A percentile compares a stretch with the other conserved stretches of the same genome.
These are phyloP conservation scores for Juncus inflexus DNA, from an alignment of 176 grass and related monocot species.

Conservation along the genomic window DNA sequence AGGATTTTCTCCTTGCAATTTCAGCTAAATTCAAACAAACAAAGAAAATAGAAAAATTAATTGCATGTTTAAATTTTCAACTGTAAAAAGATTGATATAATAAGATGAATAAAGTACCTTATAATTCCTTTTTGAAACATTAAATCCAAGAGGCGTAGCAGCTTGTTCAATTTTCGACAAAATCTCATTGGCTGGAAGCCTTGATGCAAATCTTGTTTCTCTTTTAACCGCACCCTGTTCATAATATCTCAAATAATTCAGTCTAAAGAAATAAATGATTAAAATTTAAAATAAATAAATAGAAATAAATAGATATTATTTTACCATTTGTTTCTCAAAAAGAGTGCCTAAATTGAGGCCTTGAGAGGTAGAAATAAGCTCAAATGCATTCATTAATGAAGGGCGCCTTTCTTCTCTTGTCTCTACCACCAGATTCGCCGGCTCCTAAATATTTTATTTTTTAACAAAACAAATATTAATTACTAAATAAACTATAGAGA, in stretches of 20 bases:
- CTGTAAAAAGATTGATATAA: background rate
- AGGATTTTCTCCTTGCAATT: conserved; percentile 84
- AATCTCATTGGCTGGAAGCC: conserved; percentile 89
- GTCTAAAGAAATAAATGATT: conserved; percentile 8
- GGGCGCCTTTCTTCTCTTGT: conserved; percentile 61
- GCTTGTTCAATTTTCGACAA: conserved; percentile 87
- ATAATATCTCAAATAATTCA: background rate
- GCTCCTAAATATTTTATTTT: conserved; percentile 36
- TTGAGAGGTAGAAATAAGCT: conserved; percentile 93
- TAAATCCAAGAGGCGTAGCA: conserved; percentile 79
- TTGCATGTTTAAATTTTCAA: background rate
- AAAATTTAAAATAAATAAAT: background rate
- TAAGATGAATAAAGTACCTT: conserved; percentile 42
- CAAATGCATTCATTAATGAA: conserved; percentile 84
- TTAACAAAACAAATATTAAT: conserved; percentile 23
- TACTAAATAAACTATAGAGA: background rate
- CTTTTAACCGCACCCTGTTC: conserved; percentile 59
- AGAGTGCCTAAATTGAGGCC: conserved; percentile 90
- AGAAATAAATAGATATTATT: background rate
- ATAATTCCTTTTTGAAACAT: conserved; percentile 85
- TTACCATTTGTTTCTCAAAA: conserved; percentile 90
- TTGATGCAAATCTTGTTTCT: conserved; percentile 93
- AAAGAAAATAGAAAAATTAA: background rate
- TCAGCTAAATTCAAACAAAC: conserved; percentile 47
- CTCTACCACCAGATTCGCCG: conserved; percentile 78